Evolutionary conservation across 164 flowering plant genomes (phyloP), one percentile per base, ranked within the genome.

Genomic region (Chloranthus sessilifolius): DNA sequence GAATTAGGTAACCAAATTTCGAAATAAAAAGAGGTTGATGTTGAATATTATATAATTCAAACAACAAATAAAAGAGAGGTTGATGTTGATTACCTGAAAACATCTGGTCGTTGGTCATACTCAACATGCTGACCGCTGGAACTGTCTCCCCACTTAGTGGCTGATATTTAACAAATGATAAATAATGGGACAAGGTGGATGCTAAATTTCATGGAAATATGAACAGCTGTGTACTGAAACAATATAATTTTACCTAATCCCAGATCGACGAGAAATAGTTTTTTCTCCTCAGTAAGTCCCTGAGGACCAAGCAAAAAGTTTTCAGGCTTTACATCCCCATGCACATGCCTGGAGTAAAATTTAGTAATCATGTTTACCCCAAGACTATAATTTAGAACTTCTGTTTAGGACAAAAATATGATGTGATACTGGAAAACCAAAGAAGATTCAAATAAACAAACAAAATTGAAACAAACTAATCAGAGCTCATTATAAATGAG

Each of bases 301-400:
- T 81, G 76, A 12, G 87, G 74, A 25, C 98, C 96, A 61, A 92
- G 95, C 72, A 92, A 70, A 74, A 92, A 85, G 60, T 92, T 92
- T 68, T 92, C 98, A 24, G 98, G 98, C 47, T 92, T 92, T 19
- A 92, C 95, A 76, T 92, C 98, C 37, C 96, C 96, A 64, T 92
- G 98, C 47, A 92, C 95, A 62, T 81, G 87, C 40, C 98, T 91
- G 63, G 24, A 38, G 27, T 15, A 29, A 31, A 17, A 23, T 23
- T 24, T 14, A 26, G 2, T 2, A 27, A 23, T 14, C 40, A 34
- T 17, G 14, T 33, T 29, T 28, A 28, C 16, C 21, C 10, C 7
- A 14, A 38, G 16, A n/a, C 16, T 38, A 14, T 25, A 41, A 20
- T 21, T 21, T 12, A 41, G 25, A 41, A 19, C 4, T 19, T 15